These are phyloP conservation scores for Mortierella hygrophila DNA, from an alignment of 192 early-diverging fungal species.

Conservation along the genomic window DNA sequence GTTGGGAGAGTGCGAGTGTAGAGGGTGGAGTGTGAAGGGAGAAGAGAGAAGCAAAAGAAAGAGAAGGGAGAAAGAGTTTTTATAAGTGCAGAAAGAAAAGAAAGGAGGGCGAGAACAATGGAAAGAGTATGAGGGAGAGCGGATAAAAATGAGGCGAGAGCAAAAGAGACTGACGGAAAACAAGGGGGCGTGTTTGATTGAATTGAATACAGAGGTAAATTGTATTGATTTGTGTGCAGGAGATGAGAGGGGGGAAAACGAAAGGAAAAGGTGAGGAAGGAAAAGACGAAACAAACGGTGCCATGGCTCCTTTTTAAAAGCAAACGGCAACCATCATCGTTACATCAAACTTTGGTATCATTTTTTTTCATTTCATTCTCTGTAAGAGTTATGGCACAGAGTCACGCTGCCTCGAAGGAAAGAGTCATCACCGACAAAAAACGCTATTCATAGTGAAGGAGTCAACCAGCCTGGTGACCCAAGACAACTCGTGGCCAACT, in stretches of 20 bases:
- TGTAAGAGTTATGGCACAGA: no score
- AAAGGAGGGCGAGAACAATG: not conserved
- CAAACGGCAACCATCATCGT: not conserved
- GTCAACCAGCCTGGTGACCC: conserved; percentile 5
- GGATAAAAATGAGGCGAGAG: not conserved
- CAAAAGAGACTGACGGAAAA: not conserved
- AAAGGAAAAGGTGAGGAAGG: not conserved
- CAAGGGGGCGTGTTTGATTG: not conserved
- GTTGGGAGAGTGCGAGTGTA: not conserved
- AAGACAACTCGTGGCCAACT: not conserved
- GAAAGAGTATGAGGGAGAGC: not conserved
- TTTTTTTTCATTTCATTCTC: no score
- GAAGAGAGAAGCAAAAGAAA: not conserved
- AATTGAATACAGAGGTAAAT: not conserved
- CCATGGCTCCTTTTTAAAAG: not conserved
- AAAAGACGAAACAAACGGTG: not conserved
- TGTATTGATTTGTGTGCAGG: not conserved
- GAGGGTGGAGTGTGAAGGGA: not conserved
- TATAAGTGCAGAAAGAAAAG: not conserved
- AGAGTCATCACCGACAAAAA: no score
- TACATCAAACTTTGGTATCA: no score
- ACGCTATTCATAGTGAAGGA: not conserved
- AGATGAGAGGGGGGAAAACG: no score
- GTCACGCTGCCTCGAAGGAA: no score
- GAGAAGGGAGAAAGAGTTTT: not conserved